Evolutionary conservation across 2,329 filamentous ascomycete species (phyloP), one percentile per base, ranked within the genome.

Genomic region (Arthrobotrys conoides): DNA sequence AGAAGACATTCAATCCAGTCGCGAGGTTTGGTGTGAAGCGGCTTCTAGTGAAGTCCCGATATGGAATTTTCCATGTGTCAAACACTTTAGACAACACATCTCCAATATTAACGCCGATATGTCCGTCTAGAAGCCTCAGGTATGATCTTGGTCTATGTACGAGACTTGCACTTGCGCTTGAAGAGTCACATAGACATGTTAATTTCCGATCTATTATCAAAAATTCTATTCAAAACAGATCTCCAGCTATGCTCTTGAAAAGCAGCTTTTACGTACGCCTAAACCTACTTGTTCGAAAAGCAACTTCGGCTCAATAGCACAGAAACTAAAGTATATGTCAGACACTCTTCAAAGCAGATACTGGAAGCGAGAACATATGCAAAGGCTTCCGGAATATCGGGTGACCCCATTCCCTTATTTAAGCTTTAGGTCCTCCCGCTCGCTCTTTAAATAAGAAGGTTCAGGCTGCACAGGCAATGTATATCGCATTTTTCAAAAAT

Each of bases 281-380:
- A 5, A 55, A 16, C 27, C 1, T 57, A 9, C 30, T 38, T 14
- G 30, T 38, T 38, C 53, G 4, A 20, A 59, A 3, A 20, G 30
- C 6, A 55, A n/a, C 38, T 24, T 38, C 66, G 66, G 53, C 24
- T 70, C 24, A 38, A 70, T 53, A 70, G 51, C 66, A 70, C 66
- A 8, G 16, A 61, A 22, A 59, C n/a, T 61, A 18, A 53, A 70
- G 61, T 53, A 61, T 33, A n/a, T n/a, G n/a, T n/a, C n/a, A 22
- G 2, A 41, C 14, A 30, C 14, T 51, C 66, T 38, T 48, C 46
- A 27, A 18, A 20, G n/a, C 5, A 18, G 66, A 36, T 5, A 41
- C 5, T 41, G 12, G 53, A 59, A 22, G 30, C 33, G 53, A 59
- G n/a, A 30, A n/a, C 53, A 41, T n/a, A 59, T 59, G 53, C 53